These are phyloP conservation scores for Miscanthus lutarioriparius DNA, from an alignment of 176 grass and related monocot genomes.

Conservation along the genomic window DNA sequence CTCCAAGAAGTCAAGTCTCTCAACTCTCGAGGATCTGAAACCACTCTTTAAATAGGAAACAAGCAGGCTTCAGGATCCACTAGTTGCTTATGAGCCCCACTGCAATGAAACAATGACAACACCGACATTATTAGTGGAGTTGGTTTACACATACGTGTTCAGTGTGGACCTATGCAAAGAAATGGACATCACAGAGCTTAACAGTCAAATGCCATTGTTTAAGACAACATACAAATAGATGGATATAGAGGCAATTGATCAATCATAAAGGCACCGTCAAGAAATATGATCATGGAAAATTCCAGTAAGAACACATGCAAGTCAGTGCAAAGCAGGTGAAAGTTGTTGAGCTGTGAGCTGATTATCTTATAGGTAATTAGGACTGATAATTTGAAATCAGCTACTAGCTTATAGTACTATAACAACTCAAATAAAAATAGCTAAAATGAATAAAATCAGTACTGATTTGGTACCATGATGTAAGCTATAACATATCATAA, in stretches of 20 bases:
- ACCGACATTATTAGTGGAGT: constrained; percentile 34
- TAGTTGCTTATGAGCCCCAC: constrained; percentile 14
- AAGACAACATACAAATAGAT: constrained; percentile 10
- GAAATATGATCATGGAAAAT: constrained; percentile 20
- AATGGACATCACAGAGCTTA: constrained; percentile 16
- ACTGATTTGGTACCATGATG: constrained; percentile 29
- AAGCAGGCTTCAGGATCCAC: constrained; percentile 17
- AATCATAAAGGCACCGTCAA: constrained; percentile 18
- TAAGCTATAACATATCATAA: background rate
- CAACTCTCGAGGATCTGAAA: constrained; percentile 4
- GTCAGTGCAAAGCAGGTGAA: constrained; percentile 45
- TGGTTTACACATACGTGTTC: constrained; percentile 36
- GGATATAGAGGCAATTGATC: background rate
- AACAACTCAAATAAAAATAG: constrained; percentile 26
- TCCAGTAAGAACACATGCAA: constrained; percentile 22
- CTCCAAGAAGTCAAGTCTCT: background rate
- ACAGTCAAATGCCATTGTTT: background rate
- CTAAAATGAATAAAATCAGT: constrained; percentile 20
- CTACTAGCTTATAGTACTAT: background rate
- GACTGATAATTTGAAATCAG: constrained; percentile 10
- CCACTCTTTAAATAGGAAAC: constrained; percentile 39
- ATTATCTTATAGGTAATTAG: constrained; percentile 38
- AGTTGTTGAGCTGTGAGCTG: constrained; percentile 42
- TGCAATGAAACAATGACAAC: constrained; percentile 30
- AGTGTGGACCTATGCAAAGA: constrained; percentile 33